These are phyloP conservation scores for Pseudoscleropodium purum DNA, from an alignment of 225 moss, liverwort and hornwort species.

Conservation along the genomic window DNA sequence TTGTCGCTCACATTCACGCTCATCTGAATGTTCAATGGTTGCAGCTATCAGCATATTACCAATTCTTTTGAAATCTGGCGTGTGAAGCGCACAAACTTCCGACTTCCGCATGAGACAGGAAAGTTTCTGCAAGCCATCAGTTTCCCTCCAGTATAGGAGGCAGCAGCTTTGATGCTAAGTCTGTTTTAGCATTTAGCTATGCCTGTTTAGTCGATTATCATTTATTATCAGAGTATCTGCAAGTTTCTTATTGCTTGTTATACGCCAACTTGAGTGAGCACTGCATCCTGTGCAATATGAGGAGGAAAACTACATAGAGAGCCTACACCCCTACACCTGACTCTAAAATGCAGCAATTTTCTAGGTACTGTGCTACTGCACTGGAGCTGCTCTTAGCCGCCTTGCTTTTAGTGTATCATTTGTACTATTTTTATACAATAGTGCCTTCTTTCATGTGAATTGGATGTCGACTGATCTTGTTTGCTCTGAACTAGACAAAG, in stretches of 20 bases:
- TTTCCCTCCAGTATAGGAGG: not conserved
- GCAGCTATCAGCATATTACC: conserved; percentile 3
- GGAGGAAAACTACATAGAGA: not conserved
- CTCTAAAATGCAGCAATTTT: not conserved
- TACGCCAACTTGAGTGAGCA: not conserved
- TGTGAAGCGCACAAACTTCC: conserved; percentile 6
- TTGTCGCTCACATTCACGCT: not conserved
- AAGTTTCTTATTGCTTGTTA: not conserved
- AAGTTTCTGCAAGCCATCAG: conserved; percentile 3
- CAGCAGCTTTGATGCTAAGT: not conserved
- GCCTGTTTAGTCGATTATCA: not conserved
- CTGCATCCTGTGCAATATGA: not conserved
- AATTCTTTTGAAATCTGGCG: conserved; percentile 9
- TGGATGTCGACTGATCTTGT: not conserved
- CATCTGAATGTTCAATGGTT: conserved; percentile 6
- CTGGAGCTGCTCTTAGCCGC: not conserved
- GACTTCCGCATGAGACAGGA: not conserved
- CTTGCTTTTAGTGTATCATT: not conserved
- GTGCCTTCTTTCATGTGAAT: not conserved
- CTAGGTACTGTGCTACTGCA: not conserved
- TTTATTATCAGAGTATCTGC: not conserved
- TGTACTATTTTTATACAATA: not conserved
- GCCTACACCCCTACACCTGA: not conserved
- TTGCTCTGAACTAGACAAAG: not conserved
- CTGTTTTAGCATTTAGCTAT: not conserved